Percentiles rank a stretch among this genome's conserved stretches.
phyloP scores from a whole-genome alignment of 2,329 filamentous ascomycete genomes.

The Ceratocystis cacaofunesta region DNA sequence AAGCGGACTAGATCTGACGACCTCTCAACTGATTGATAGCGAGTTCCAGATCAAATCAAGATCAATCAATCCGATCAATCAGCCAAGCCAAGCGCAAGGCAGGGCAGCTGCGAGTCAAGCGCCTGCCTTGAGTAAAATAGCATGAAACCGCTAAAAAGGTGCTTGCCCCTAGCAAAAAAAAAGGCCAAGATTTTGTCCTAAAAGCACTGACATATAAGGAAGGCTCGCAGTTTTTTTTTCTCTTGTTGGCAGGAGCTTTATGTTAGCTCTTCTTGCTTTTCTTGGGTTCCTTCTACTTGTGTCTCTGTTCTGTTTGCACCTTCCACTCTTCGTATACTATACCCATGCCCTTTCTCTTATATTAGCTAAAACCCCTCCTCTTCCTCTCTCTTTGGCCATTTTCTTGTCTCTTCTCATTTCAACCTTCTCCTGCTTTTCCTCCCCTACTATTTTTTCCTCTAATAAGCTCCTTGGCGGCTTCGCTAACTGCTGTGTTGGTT shows the following conservation, averaged over 20 bases:
- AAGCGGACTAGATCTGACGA: background rate
- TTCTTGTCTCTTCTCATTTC: no score
- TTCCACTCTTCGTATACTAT: background rate
- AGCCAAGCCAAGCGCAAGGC: background rate
- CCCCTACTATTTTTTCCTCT: background rate
- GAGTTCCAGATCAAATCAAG: background rate
- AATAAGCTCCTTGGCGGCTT: background rate
- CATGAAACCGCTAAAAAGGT: background rate
- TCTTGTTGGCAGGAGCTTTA: background rate
- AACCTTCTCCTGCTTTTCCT: background rate
- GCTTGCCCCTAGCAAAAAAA: background rate
- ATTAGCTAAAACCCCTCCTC: background rate
- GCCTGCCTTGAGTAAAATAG: background rate
- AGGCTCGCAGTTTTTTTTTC: background rate
- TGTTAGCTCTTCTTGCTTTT: background rate
- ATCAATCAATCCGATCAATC: background rate
- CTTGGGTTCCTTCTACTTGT: background rate
- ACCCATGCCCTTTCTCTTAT: background rate
- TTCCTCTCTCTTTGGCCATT: background rate
- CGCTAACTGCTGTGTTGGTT: background rate
- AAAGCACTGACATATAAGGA: slow-evolving; percentile 11
- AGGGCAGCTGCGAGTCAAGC: background rate
- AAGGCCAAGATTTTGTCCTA: background rate
- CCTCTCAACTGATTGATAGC: slow-evolving; percentile 10
- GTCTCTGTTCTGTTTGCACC: background rate